Percentiles rank a stretch among this genome's conserved stretches.
Evolutionary conservation across 495 filamentous ascomycete genomes (phyloP).

Genomic region (Aspergillus taichungensis): DNA sequence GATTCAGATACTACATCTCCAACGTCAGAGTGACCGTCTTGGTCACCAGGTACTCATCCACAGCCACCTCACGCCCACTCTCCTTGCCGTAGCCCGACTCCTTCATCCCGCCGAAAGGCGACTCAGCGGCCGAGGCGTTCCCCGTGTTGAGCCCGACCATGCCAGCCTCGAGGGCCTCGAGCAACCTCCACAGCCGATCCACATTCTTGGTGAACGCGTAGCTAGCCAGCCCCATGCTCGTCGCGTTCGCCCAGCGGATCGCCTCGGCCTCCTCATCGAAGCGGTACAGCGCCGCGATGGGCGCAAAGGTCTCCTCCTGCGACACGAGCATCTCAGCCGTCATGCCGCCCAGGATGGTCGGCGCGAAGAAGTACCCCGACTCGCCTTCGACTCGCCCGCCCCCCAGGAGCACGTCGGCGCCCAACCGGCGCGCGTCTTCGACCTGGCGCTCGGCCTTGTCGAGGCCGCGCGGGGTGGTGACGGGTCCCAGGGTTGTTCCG

Average conservation of each 20-base stretch:
- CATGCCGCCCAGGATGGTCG: constrained; percentile 57
- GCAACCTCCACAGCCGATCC: constrained; percentile 60
- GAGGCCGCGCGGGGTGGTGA: constrained; percentile 55
- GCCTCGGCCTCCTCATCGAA: constrained; percentile 67
- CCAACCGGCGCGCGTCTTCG: constrained; percentile 52
- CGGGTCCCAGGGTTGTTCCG: constrained; percentile 56
- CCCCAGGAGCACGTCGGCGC: constrained; percentile 50
- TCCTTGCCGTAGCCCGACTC: constrained; percentile 72
- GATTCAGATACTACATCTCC: constrained; percentile 52
- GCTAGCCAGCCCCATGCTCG: constrained; percentile 60
- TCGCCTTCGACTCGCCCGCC: constrained; percentile 40
- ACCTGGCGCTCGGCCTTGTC: constrained; percentile 56
- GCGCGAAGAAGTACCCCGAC: constrained; percentile 63
- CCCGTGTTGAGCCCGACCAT: constrained; percentile 69
- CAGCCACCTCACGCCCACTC: constrained; percentile 61
- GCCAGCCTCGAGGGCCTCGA: constrained; percentile 67
- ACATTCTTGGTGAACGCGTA: constrained; percentile 70
- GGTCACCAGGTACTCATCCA: constrained; percentile 60
- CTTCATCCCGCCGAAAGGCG: constrained; percentile 63
- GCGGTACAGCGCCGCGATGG: constrained; percentile 55
- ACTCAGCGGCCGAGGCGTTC: constrained; percentile 59
- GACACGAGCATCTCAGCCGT: constrained; percentile 56
- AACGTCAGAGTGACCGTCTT: constrained; percentile 63
- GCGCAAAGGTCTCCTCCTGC: constrained; percentile 62
- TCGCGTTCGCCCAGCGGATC: constrained; percentile 52